These are phyloP conservation scores for Cystobasidiaceae sp. DNA, from an alignment of 1,284 basidiomycete genomes.

Conservation along the genomic window DNA sequence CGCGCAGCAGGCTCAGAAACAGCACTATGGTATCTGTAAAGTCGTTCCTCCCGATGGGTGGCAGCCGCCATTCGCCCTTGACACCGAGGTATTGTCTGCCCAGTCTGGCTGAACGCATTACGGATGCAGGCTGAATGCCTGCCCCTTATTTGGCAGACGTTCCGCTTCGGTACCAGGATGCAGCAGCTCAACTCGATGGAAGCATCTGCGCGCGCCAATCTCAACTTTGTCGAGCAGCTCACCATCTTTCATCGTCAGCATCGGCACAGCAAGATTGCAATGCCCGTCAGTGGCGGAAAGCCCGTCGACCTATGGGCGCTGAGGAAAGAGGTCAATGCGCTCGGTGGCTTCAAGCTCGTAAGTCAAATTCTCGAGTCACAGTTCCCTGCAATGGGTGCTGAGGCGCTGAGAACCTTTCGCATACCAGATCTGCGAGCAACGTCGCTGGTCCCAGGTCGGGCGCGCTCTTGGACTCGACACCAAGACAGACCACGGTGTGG, in stretches of 20 bases:
- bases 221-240: slow-evolving; percentile 95
- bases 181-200: slow-evolving; percentile 96
- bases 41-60: slow-evolving; percentile 88
- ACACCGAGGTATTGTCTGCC: slow-evolving; percentile 87
- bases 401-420: too few relatives aligned
- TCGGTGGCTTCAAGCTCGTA: slow-evolving; percentile 81
- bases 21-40: slow-evolving; percentile 87
- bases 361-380: not conserved
- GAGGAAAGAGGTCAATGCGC: slow-evolving; percentile 78
- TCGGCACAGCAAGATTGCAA: slow-evolving; percentile 70
- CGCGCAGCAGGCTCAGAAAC: slow-evolving; percentile 59
- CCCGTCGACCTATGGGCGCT: slow-evolving; percentile 88
- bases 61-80: slow-evolving; percentile 94
- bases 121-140: too few relatives aligned
- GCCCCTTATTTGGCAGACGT: slow-evolving; percentile 54
- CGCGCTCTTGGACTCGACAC: slow-evolving; percentile 40
- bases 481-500: slow-evolving; percentile 58
- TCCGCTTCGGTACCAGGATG: slow-evolving; percentile 90
- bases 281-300: slow-evolving; percentile 87
- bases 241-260: slow-evolving; percentile 56
- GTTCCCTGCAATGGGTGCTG: too few relatives aligned
- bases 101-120: too few relatives aligned
- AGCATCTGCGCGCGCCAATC: slow-evolving; percentile 89
- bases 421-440: slow-evolving; percentile 36
- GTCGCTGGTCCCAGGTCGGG: slow-evolving; percentile 40